Evolutionary conservation across 2,329 filamentous ascomycete genomes (phyloP).

Genomic region (Cercospora brassicicola): DNA sequence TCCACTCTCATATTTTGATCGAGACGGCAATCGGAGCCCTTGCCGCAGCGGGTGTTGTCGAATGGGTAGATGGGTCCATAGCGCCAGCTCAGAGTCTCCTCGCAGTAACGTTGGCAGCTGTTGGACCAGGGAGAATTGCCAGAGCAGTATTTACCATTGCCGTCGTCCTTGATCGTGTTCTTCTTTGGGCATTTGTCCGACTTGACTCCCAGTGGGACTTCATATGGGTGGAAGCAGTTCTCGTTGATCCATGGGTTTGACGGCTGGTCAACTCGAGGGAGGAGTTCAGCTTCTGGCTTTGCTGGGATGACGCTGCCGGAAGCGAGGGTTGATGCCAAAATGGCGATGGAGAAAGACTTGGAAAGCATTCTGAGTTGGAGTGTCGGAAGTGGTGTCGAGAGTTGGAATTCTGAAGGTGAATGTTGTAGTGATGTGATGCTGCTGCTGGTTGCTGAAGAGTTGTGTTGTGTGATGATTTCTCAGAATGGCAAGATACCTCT

Average conservation of each 20-base stretch:
- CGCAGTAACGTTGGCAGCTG: background rate
- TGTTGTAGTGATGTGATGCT: background rate
- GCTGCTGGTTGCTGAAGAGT: background rate
- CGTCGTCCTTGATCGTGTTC: background rate
- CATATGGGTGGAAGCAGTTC: background rate
- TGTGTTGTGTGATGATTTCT: background rate
- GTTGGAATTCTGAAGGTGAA: background rate
- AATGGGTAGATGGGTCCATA: background rate
- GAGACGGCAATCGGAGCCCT: background rate
- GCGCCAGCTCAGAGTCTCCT: background rate
- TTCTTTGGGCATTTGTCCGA: background rate
- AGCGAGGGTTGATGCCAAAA: background rate
- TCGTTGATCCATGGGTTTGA: background rate
- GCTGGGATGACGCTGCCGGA: background rate
- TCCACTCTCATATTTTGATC: background rate
- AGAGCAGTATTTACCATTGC: background rate
- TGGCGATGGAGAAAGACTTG: background rate
- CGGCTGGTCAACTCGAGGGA: background rate
- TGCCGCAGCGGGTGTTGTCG: background rate
- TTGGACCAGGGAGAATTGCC: background rate
- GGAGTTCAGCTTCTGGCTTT: background rate
- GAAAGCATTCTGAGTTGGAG: background rate
- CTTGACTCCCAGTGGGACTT: background rate
- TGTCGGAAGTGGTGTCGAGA: background rate
- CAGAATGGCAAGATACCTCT: background rate